phyloP scores from a whole-genome alignment of 1,284 basidiomycete genomes.

The Apiotrichum laibachii region DNA sequence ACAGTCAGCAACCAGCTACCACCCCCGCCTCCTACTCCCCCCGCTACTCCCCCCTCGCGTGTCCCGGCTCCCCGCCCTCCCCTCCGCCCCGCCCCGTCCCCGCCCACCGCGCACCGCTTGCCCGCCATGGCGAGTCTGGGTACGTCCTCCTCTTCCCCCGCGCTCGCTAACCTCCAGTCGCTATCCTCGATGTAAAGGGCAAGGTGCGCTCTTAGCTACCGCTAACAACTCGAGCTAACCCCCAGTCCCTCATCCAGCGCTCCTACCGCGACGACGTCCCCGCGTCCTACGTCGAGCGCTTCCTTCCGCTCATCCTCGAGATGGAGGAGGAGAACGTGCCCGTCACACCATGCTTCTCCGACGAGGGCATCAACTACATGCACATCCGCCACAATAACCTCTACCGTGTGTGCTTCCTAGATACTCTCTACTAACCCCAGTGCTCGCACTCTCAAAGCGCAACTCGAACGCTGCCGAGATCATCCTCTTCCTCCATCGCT shows the following conservation, averaged over 20 bases:
- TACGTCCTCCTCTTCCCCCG: slow-evolving; percentile 14
- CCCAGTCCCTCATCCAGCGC: slow-evolving; percentile 89
- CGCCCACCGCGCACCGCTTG: not conserved
- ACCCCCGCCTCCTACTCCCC: no score
- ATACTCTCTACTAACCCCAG: slow-evolving; percentile 52
- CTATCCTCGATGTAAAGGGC: slow-evolving; percentile 97
- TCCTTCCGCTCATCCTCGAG: slow-evolving; percentile 90
- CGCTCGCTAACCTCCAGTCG: slow-evolving; percentile 55
- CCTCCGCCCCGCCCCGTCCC: not conserved
- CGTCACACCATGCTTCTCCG: slow-evolving; percentile 92
- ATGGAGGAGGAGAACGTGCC: slow-evolving; percentile 96
- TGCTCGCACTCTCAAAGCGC: slow-evolving; percentile 90
- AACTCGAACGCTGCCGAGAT: slow-evolving; percentile 96
- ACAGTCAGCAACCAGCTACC: no score
- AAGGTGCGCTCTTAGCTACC: slow-evolving; percentile 50
- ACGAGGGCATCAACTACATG: slow-evolving; percentile 94
- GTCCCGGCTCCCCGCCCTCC: not conserved
- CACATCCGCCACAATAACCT: slow-evolving; percentile 97
- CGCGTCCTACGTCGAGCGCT: slow-evolving; percentile 81
- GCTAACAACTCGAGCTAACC: no score
- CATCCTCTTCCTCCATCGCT: slow-evolving; percentile 92
- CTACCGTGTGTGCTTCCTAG: slow-evolving; percentile 66
- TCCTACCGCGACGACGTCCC: slow-evolving; percentile 96
- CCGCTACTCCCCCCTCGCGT: not conserved
- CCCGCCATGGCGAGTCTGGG: slow-evolving; percentile 40